phyloP scores from a whole-genome alignment of 2,329 filamentous ascomycete species.

The Westerdykella ornata region DNA sequence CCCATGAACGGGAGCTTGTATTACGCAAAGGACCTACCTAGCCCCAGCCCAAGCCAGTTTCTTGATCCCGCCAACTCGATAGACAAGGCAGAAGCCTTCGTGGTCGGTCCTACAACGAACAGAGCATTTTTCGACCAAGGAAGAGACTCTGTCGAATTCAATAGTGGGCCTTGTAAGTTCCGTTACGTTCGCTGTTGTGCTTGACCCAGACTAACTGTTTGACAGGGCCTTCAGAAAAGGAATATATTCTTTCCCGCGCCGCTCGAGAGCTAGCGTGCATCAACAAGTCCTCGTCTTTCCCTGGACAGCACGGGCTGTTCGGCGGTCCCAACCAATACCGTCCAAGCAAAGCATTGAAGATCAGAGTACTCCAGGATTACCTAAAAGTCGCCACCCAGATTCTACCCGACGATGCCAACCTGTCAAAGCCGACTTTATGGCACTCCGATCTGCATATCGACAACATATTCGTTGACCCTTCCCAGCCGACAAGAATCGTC shows the following conservation, averaged over 20 bases:
- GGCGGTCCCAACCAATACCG: slow-evolving; percentile 19
- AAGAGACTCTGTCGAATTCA: slow-evolving; percentile 11
- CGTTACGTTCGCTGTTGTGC: slow-evolving; percentile 5
- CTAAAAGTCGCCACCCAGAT: slow-evolving; percentile 19
- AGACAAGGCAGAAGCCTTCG: slow-evolving; percentile 9
- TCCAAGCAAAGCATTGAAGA: slow-evolving; percentile 19
- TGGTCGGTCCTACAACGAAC: slow-evolving; percentile 13
- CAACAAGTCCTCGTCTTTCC: slow-evolving; percentile 11
- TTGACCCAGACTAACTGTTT: slow-evolving; percentile 10
- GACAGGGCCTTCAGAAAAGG: slow-evolving; percentile 12
- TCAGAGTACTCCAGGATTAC: slow-evolving; percentile 20
- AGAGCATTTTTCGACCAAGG: slow-evolving; percentile 14
- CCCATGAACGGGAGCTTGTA: slow-evolving; percentile 14
- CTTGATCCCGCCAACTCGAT: slow-evolving; percentile 5
- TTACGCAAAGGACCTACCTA: slow-evolving; percentile 13
- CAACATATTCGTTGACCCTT: slow-evolving; percentile 31
- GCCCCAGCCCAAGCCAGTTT: slow-evolving; percentile 8
- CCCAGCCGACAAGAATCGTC: slow-evolving; percentile 23
- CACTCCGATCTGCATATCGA: slow-evolving; percentile 28
- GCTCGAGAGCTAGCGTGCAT: slow-evolving; percentile 15
- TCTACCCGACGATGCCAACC: slow-evolving; percentile 14
- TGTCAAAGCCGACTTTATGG: slow-evolving; percentile 22
- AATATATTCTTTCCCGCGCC: slow-evolving; percentile 11
- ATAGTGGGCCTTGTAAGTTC: slow-evolving; percentile 15
- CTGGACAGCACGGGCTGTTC: slow-evolving; percentile 15